Evolutionary conservation across 306 rosid genomes (phyloP), one percentile per base, ranked within the genome.

Genomic region (Castanospermum australe): DNA sequence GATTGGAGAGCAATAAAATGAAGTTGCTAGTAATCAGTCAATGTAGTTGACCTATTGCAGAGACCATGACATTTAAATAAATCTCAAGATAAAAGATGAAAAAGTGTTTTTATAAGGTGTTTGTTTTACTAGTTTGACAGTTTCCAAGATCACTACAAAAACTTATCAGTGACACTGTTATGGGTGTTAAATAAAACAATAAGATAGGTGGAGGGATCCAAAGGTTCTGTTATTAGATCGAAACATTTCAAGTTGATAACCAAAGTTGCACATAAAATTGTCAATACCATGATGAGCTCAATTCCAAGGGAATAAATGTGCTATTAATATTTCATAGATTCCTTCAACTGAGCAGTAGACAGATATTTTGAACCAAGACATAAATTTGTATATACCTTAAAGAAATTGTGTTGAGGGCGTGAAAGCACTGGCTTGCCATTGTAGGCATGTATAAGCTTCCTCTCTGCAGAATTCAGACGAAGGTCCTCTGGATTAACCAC

Each of bases 351-450:
- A 30, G 21, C 54, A 61, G n/a, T 61, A 39, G 12, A 45, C 18
- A 38, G 12, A n/a, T 32, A 38, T 47, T 33, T 64, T 48, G 59
- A 44, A 22, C 11, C 13, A 38, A 52, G 64, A 21, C 8, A 62
- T 48, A 18, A 66, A 69, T 17, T 48, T 65, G 10, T 50, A 15
- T 50, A 22, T 81, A 94, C 98, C 97, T 50, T 77, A 81, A 78
- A 88, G 88, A 94, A 94, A 13, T 70, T 81, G 67, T 94, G 99
- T 68, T 94, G 99, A 77, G 99, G 99, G 20, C 99, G 93, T 0
- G 99, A 94, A 21, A 94, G 92, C 77, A 94, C 98, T 15, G 98
- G 97, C 86, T 94, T 92, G 81, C 92, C 93, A 77, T 94, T 94
- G 64, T 94, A 92, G 72, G 92, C 89, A 67, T 71, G 32, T 14